Base-by-base conservation (phyloP, 768 basidiomycete genomes). In the Mycena polygramma region DNA sequence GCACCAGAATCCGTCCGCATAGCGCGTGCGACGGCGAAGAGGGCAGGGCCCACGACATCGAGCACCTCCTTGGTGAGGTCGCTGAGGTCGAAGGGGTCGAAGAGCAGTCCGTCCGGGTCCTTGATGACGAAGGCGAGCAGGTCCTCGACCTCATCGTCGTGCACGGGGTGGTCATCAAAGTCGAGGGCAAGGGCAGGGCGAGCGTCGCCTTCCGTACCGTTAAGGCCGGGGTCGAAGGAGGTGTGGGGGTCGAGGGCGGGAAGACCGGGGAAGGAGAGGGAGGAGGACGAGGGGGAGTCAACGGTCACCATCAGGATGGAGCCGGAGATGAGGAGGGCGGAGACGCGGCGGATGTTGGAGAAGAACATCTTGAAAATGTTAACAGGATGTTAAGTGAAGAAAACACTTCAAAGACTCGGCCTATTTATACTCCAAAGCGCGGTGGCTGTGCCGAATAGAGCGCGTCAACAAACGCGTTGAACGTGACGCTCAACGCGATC, bases 301-400 rank as follows among this genome's bases (percentile, higher is more conserved):
- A 48, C 58, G 1, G 57, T 19, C 24, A 22, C n/a, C 26, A 51
- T 20, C n/a, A 37, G 51, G 5, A 24, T n/a, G 60, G 20, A 49
- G n/a, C 19, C 48, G 11, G 60, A 51, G 7, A 17, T 13, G 48
- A 61, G 4, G 48, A 61, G n/a, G 20, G 49, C 30, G 19, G 59
- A 37, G 10, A 26, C 15, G 11, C 48, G 48, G n/a, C 60, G 60
- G 14, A 61, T 1, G 35, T 37, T 37, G 1, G 1, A 37, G 13
- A 61, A 20, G 7, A 61, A 24, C 60, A 61, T 60, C 24, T 1
- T 60, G 59, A n/a, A n/a, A n/a, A n/a, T n/a, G n/a, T n/a, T n/a
- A n/a, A n/a, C n/a, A n/a, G n/a, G n/a, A n/a, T n/a, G 26, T 60
- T 7, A 49, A 49, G 48, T 49, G 48, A 22, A 14, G 48, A 49